Conservation (phyloP, 768 basidiomycete species). For the Agrocybe praecox region DNA sequence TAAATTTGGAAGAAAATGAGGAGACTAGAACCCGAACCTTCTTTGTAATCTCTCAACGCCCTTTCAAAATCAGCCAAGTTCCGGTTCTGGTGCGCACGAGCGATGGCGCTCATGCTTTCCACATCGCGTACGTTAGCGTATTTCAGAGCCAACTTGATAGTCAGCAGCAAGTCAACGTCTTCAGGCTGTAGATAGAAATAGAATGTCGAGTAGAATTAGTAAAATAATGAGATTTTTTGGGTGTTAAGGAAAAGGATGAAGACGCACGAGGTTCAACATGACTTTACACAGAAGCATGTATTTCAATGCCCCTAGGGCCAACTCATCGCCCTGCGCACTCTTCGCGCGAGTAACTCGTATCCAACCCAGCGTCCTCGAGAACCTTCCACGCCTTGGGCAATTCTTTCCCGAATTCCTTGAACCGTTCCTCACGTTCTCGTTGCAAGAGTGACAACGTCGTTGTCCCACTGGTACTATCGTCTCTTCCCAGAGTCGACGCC, state of each 20-base stretch:
- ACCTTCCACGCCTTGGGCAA: slow-evolving; percentile 75
- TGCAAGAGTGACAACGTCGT: slow-evolving; percentile 5
- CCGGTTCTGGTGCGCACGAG: slow-evolving; percentile 90
- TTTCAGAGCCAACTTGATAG: slow-evolving; percentile 85
- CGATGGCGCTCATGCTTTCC: slow-evolving; percentile 94
- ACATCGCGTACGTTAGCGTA: slow-evolving; percentile 89
- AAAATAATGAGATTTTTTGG: no score
- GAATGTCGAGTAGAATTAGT: no score
- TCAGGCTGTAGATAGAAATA: slow-evolving; percentile 69
- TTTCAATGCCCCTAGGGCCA: slow-evolving; percentile 80
- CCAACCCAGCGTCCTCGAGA: slow-evolving; percentile 32
- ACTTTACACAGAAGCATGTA: slow-evolving; percentile 99
- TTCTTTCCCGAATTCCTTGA: slow-evolving; percentile 56
- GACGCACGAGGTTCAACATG: slow-evolving; percentile 85
- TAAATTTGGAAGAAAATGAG: no score
- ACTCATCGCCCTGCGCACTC: not conserved
- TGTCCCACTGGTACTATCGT: no score
- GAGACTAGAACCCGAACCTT: slow-evolving; percentile 43
- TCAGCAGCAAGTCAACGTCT: slow-evolving; percentile 85
- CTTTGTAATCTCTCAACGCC: slow-evolving; percentile 82
- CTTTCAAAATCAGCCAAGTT: slow-evolving; percentile 90
- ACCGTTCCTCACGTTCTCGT: slow-evolving; percentile 27
- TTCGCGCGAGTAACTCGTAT: not conserved
- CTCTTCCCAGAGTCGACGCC: not conserved
- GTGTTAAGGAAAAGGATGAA: not conserved